Base-by-base conservation (phyloP, 2,329 filamentous ascomycete genomes). In the Elsinoe fawcettii region DNA sequence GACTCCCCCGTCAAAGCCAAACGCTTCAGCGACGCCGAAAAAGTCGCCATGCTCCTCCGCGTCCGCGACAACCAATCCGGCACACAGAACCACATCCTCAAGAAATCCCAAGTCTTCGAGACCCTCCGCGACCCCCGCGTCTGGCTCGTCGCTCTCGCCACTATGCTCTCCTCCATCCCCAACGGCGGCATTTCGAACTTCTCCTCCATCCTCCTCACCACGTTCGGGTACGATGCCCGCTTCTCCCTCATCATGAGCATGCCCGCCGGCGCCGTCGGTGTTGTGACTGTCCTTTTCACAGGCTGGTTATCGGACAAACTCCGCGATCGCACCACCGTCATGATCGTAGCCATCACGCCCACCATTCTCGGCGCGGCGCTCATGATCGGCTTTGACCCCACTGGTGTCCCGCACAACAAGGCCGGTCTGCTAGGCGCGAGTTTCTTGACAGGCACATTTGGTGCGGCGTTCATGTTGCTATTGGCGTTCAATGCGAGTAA, bases 401-500 rank as follows among this genome's bases (percentile, higher is more conserved):
- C 58, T 5, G 64, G 64, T 9, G 46, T 53, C 2, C 64, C 68
- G 1, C 63, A 64, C 51, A 74, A 77, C 63, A 73, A 71, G 47
- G 44, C 62, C 56, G 46, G 63, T 59, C 59, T 70, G 34, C 62
- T 73, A 1, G 58, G 70, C 1, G 63, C 66, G 1, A 67, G 65
- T 2, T 69, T 69, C 49, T 57, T 71, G 32, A 64, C 66, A 1
- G 71, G 71, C 2, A 66, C 72, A 11, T 59, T 73, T 5, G 64
- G 67, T 22, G 65, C 71, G 1, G 65, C 70, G 6, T 60, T 74
- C 47, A 75, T 72, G 71, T 54, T 71, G 66, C 56, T 66, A 9
- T 66, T 74, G 23, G 71, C 72, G 8, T 76, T 72, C 73, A 75
- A 75, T 9, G 72, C 75, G 23, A 71, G 67, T 14, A 79, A 79